Evolutionary conservation across 768 basidiomycete species (phyloP).

Genomic region (Rubroboletus satanas): DNA sequence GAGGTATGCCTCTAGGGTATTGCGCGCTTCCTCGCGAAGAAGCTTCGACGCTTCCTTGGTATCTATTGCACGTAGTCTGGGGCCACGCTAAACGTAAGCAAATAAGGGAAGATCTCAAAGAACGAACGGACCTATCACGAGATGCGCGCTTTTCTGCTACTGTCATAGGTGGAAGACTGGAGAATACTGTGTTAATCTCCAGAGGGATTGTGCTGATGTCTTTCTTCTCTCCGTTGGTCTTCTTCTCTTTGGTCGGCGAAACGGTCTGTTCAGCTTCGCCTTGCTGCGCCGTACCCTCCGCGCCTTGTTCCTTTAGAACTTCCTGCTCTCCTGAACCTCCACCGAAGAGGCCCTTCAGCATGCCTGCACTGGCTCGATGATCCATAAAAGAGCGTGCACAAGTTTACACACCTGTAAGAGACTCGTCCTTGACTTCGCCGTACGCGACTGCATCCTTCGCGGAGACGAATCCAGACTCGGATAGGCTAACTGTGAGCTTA

Average conservation of each 20-base stretch:
- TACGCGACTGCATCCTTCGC: constrained; percentile 75
- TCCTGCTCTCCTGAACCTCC: constrained; percentile 42
- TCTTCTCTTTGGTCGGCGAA: constrained; percentile 34
- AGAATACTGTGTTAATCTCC: constrained; percentile 57
- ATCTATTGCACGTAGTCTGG: constrained; percentile 77
- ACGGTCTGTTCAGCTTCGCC: constrained; percentile 30
- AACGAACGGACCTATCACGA: constrained; percentile 57
- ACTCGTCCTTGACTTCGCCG: constrained; percentile 80
- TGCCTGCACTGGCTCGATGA: constrained; percentile 45
- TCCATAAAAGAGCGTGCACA: background rate
- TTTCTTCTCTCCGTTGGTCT: constrained; percentile 36
- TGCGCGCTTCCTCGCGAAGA: constrained; percentile 84
- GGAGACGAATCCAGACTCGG: constrained; percentile 83
- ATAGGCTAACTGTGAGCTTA: constrained; percentile 78
- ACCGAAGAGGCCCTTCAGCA: constrained; percentile 86
- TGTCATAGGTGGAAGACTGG: constrained; percentile 69
- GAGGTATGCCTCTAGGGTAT: constrained; percentile 88
- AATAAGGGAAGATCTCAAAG: background rate
- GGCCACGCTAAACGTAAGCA: constrained; percentile 3
- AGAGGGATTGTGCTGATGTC: constrained; percentile 60
- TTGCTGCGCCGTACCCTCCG: constrained; percentile 19
- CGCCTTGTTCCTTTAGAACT: constrained; percentile 28
- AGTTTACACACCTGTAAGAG: constrained; percentile 54
- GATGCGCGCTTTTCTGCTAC: constrained; percentile 71
- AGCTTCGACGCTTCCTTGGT: constrained; percentile 70